phyloP scores from a whole-genome alignment of 2,329 filamentous ascomycete species.

The Colletotrichum chrysophilum region DNA sequence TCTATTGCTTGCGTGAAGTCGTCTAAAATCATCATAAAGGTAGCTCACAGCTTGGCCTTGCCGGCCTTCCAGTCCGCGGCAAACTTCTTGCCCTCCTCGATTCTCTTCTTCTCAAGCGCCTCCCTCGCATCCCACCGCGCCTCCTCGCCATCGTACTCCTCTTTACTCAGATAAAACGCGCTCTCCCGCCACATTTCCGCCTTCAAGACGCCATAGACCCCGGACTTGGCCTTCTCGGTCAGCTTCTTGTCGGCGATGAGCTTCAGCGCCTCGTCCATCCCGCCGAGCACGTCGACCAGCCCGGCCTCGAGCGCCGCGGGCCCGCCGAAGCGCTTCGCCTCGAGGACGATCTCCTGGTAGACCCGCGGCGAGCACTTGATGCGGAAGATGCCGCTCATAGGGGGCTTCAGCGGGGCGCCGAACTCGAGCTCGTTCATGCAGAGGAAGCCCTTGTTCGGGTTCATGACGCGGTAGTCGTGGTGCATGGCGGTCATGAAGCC shows the following conservation, averaged over 20 bases:
- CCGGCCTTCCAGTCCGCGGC: conserved; percentile 46
- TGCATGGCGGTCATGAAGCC: conserved; percentile 84
- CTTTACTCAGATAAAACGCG: conserved; percentile 60
- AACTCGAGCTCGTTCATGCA: conserved; percentile 86
- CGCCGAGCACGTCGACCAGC: conserved; percentile 72
- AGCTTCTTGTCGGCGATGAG: conserved; percentile 67
- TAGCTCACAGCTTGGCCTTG: conserved; percentile 40
- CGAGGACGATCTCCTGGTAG: conserved; percentile 73
- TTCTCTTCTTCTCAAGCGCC: conserved; percentile 46
- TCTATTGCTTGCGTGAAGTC: not conserved
- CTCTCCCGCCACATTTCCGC: conserved; percentile 76
- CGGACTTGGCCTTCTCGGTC: conserved; percentile 64
- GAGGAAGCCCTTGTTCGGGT: conserved; percentile 71
- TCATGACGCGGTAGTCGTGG: conserved; percentile 84
- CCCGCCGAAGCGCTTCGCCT: conserved; percentile 71
- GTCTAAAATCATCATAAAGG: not conserved
- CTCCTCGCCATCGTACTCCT: conserved; percentile 55
- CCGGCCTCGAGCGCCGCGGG: conserved; percentile 68
- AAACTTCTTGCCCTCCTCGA: conserved; percentile 53
- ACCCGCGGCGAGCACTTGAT: conserved; percentile 62
- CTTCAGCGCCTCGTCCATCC: conserved; percentile 64
- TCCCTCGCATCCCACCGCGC: conserved; percentile 50
- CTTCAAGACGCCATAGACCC: conserved; percentile 76
- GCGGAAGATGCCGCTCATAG: conserved; percentile 78
- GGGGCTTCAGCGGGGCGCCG: conserved; percentile 74